Conservation (phyloP, 2,329 filamentous ascomycete species). For the Nothophaeocryptopus gaeumannii region DNA sequence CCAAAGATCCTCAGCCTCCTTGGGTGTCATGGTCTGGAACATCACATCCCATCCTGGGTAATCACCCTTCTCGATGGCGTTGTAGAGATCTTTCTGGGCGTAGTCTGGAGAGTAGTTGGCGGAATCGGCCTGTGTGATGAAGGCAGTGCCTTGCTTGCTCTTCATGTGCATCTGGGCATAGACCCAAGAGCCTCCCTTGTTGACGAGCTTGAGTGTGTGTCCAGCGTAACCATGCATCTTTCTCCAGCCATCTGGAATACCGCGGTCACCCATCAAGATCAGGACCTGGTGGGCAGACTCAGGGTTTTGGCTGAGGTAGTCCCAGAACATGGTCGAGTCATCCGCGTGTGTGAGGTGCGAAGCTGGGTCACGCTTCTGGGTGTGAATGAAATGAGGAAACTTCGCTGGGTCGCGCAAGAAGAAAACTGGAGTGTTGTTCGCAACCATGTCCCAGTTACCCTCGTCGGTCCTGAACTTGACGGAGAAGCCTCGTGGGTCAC, state of each 20-base stretch:
- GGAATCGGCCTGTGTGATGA: conserved; percentile 53
- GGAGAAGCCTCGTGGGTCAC: conserved; percentile 70
- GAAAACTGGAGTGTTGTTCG: conserved; percentile 73
- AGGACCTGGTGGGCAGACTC: conserved; percentile 55
- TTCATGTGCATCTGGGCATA: conserved; percentile 55
- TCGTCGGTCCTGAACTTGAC: conserved; percentile 72
- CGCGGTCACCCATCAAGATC: conserved; percentile 55
- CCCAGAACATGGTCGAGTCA: conserved; percentile 66
- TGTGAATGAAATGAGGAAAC: conserved; percentile 71
- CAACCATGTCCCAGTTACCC: conserved; percentile 71
- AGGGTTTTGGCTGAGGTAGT: conserved; percentile 54
- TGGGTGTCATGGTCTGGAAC: conserved; percentile 53
- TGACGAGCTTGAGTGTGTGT: conserved; percentile 54
- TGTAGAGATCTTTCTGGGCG: conserved; percentile 52
- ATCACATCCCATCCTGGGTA: conserved; percentile 52
- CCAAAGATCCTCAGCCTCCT: conserved; percentile 52
- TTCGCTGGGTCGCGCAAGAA: conserved; percentile 72
- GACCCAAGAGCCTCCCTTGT: conserved; percentile 54
- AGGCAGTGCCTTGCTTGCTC: conserved; percentile 51
- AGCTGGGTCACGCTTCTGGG: conserved; percentile 70
- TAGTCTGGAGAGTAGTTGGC: conserved; percentile 52
- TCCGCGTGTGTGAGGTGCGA: conserved; percentile 67
- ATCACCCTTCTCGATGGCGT: conserved; percentile 53
- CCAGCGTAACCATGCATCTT: conserved; percentile 56
- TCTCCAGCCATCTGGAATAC: conserved; percentile 54